Percentiles rank a stretch among this genome's conserved stretches.
phyloP scores from a whole-genome alignment of 768 basidiomycete species.

The Mycena belliarum region DNA sequence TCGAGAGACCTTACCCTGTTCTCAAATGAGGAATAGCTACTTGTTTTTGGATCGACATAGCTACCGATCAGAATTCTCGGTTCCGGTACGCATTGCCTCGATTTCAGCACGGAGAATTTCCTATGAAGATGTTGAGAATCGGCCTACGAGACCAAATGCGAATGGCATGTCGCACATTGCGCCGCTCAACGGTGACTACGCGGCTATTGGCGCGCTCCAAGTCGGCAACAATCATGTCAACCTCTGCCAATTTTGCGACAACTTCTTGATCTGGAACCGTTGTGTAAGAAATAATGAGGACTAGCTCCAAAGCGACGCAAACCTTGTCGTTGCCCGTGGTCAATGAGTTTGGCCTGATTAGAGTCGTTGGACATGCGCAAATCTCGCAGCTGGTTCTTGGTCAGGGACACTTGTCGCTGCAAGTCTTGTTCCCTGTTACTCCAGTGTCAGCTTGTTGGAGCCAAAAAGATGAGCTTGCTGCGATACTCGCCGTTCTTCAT shows the following conservation, averaged over 20 bases:
- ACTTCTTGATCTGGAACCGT: constrained; percentile 79
- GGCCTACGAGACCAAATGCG: background rate
- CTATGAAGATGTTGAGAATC: constrained; percentile 37
- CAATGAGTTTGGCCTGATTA: constrained; percentile 88
- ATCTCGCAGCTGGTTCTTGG: constrained; percentile 87
- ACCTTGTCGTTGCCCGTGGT: constrained; percentile 92
- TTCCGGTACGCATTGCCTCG: constrained; percentile 82
- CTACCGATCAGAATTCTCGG: constrained; percentile 68
- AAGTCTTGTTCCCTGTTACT: constrained; percentile 77
- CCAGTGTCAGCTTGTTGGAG: background rate
- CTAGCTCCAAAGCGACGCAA: background rate
- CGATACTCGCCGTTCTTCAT: constrained; percentile 81
- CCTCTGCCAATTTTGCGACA: constrained; percentile 84
- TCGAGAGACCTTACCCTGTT: constrained; percentile 72
- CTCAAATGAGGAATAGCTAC: background rate
- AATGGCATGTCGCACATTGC: constrained; percentile 71
- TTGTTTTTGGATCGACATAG: constrained; percentile 23
- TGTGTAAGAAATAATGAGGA: background rate
- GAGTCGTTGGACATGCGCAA: constrained; percentile 89
- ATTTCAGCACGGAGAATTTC: constrained; percentile 96
- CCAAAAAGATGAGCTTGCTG: background rate
- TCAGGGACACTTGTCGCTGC: constrained; percentile 86
- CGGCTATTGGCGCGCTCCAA: constrained; percentile 93
- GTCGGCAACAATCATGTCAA: constrained; percentile 94
- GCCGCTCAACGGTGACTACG: constrained; percentile 87